Evolutionary conservation across 164 flowering plant species (phyloP).

Genomic region (Tinospora cordifolia): DNA sequence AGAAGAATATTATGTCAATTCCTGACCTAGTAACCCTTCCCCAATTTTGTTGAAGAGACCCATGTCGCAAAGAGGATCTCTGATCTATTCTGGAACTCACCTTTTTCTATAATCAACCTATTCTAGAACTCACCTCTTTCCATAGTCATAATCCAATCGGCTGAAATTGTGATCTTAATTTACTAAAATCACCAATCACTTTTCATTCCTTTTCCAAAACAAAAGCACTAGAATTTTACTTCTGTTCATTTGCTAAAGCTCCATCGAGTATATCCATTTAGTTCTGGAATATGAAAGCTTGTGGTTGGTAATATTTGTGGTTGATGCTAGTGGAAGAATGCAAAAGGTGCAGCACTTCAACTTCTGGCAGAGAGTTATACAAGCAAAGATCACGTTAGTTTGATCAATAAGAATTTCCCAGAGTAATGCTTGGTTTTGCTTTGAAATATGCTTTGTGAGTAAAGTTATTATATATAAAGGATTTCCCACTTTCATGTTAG

Average conservation of each 20-base stretch:
- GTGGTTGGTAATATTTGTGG: slow-evolving; percentile 91
- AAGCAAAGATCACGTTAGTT: slow-evolving; percentile 89
- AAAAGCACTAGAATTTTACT: background rate
- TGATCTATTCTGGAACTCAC: too few species aligned
- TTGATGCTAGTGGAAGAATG: slow-evolving; percentile 99
- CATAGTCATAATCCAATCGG: background rate
- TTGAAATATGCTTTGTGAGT: background rate
- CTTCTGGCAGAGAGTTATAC: slow-evolving; percentile 94
- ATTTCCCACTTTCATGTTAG: too few species aligned
- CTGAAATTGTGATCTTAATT: background rate
- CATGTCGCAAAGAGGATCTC: too few species aligned
- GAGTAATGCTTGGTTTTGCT: background rate
- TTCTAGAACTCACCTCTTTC: too few species aligned
- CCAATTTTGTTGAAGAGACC: background rate
- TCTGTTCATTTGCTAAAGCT: background rate
- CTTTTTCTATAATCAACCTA: too few species aligned
- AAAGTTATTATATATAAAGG: too few species aligned
- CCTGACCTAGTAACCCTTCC: background rate
- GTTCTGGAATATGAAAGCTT: slow-evolving; percentile 7
- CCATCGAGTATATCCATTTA: slow-evolving; percentile 6
- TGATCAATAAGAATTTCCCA: background rate
- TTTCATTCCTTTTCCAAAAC: background rate
- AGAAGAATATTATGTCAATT: background rate
- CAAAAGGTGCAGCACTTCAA: slow-evolving; percentile 96
- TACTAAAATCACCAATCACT: background rate